Conservation (phyloP, 2,329 filamentous ascomycete species). For the Ilyonectria sp. region DNA sequence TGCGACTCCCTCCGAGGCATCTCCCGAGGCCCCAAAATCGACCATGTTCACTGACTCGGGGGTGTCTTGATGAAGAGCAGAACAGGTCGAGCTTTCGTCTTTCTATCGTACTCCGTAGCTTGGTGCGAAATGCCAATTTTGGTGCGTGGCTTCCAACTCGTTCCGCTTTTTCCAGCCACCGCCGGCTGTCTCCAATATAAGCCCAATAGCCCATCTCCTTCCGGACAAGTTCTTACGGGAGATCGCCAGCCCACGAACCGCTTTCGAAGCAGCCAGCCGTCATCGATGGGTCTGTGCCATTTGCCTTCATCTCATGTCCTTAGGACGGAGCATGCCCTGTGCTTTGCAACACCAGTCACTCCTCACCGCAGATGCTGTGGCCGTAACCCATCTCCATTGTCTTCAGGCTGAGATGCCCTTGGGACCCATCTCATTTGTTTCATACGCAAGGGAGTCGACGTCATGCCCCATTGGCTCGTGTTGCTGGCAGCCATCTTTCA, state of each 20-base stretch:
- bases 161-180: constrained; percentile 15
- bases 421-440: constrained; percentile 11
- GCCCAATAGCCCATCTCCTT: not conserved
- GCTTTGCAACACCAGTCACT: constrained; percentile 10
- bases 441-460: constrained; percentile 16
- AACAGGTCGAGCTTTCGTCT: not conserved
- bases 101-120: not conserved
- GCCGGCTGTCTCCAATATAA: not conserved
- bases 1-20: constrained; percentile 12
- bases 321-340: constrained; percentile 10
- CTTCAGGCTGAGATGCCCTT: constrained; percentile 6
- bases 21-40: constrained; percentile 1
- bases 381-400: constrained; percentile 8
- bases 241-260: not conserved
- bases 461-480: constrained; percentile 16
- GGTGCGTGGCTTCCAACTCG: constrained; percentile 5
- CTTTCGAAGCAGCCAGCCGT: not conserved
- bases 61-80: constrained; percentile 13
- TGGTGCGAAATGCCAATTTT: constrained; percentile 9
- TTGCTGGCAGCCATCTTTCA: constrained; percentile 7
- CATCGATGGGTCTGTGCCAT: not conserved
- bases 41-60: constrained; percentile 13
- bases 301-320: constrained; percentile 1
- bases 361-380: constrained; percentile 15
- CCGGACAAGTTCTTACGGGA: not conserved